Conservation (phyloP, 164 flowering plant species). For the grape (Vitis vinifera) region DNA sequence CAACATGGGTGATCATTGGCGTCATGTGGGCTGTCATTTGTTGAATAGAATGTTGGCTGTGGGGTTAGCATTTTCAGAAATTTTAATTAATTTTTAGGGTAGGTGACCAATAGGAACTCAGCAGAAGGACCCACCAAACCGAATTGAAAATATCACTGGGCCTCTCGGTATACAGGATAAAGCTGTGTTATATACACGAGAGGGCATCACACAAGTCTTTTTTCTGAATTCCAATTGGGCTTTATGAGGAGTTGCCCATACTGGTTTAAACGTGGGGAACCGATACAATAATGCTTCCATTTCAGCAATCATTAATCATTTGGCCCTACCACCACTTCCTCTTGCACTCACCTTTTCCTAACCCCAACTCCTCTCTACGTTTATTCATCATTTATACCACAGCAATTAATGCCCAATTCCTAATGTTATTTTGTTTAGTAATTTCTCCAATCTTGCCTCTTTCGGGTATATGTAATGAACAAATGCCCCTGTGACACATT, state of each 20-base stretch:
- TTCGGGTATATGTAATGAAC: too few relatives aligned
- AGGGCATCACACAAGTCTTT: not conserved
- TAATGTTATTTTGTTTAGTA: not conserved
- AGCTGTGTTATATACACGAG: not conserved
- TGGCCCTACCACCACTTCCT: conserved; percentile 5
- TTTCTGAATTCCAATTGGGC: conserved; percentile 4
- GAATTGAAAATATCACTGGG: too few relatives aligned
- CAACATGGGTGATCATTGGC: too few relatives aligned
- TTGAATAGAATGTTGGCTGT: accelerated
- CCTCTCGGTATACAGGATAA: not conserved
- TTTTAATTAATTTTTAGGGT: too few relatives aligned
- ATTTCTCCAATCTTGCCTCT: not conserved
- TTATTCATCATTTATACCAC: not conserved
- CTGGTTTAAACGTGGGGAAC: conserved; percentile 29
- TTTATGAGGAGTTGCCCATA: conserved; percentile 12
- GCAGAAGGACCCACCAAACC: not conserved
- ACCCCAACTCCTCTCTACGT: not conserved
- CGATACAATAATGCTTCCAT: conserved; percentile 24
- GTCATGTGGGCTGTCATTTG: too few relatives aligned
- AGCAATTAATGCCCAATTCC: not conserved
- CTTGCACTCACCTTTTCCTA: not conserved
- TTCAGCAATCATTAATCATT: conserved; percentile 16
- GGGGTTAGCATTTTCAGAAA: too few relatives aligned
- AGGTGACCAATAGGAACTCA: conserved; percentile 3
- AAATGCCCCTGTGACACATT: too few relatives aligned